A percentile compares a stretch with the other conserved stretches of the same genome.
phyloP scores from a whole-genome alignment of 768 basidiomycete genomes.

The Tulasnella sp. region DNA sequence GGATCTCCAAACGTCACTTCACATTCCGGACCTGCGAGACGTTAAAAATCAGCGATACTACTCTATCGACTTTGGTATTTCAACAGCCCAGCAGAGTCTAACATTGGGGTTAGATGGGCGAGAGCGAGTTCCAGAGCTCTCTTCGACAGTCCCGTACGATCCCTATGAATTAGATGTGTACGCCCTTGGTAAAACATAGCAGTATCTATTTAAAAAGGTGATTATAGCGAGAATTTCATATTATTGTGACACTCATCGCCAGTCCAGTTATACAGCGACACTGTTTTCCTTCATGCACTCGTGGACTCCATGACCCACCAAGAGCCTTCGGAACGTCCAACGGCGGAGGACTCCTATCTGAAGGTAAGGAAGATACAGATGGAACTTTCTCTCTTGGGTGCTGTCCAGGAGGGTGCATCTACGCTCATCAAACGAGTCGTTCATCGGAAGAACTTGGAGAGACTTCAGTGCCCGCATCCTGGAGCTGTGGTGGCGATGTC shows the following conservation, averaged over 20 bases:
- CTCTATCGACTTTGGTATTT: constrained; percentile 16
- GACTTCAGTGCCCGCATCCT: too few relatives aligned
- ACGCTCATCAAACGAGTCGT: too few relatives aligned
- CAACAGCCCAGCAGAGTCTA: background rate
- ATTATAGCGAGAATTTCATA: background rate
- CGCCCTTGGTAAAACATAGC: background rate
- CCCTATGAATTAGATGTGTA: constrained; percentile 15
- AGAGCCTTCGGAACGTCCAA: background rate
- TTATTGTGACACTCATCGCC: background rate
- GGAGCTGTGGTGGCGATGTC: too few relatives aligned
- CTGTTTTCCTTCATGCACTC: background rate
- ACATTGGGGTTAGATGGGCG: constrained; percentile 3
- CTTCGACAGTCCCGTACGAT: constrained; percentile 5
- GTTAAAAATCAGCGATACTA: constrained; percentile 3
- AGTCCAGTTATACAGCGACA: background rate
- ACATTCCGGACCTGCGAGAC: background rate
- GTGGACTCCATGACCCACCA: background rate
- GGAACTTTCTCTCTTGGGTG: too few relatives aligned
- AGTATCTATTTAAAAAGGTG: background rate
- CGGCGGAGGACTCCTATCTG: background rate
- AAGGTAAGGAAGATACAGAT: background rate
- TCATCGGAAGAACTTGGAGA: too few relatives aligned
- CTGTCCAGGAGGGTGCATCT: too few relatives aligned
- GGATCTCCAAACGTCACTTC: background rate
- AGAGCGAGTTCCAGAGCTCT: constrained; percentile 13